phyloP scores from a whole-genome alignment of 2,329 filamentous ascomycete genomes.

The Balansia obtecta region DNA sequence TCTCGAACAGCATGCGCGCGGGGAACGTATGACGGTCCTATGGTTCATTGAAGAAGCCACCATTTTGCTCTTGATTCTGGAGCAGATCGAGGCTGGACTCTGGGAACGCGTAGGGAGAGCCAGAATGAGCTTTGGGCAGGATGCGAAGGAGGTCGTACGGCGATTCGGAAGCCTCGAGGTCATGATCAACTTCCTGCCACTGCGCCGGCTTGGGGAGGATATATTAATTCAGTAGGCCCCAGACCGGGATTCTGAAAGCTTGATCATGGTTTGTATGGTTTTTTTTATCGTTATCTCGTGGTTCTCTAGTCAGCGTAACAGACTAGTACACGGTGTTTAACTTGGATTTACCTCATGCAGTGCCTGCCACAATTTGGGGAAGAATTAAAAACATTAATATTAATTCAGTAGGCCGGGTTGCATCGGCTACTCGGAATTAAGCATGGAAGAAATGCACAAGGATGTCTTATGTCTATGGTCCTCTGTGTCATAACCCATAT shows the following conservation, averaged over 20 bases:
- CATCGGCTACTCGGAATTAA: too few relatives aligned
- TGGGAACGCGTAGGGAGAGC: conserved; percentile 24
- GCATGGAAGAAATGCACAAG: too few relatives aligned
- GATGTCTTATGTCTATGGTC: too few relatives aligned
- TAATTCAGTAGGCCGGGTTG: conserved; percentile 16
- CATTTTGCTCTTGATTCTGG: conserved; percentile 22
- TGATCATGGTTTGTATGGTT: too few relatives aligned
- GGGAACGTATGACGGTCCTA: conserved; percentile 23
- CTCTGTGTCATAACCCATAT: too few relatives aligned
- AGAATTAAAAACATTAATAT: too few relatives aligned
- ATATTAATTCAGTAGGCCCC: conserved; percentile 20
- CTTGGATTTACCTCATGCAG: too few relatives aligned
- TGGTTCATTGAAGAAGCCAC: conserved; percentile 24
- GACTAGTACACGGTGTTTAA: too few relatives aligned
- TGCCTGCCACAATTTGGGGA: too few relatives aligned
- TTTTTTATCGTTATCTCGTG: too few relatives aligned
- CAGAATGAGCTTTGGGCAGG: conserved; percentile 22
- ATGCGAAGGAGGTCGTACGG: conserved; percentile 19
- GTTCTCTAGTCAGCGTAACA: too few relatives aligned
- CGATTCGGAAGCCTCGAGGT: conserved; percentile 18
- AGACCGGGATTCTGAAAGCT: too few relatives aligned
- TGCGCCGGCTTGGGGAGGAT: conserved; percentile 20
- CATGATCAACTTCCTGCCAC: conserved; percentile 19
- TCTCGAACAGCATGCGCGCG: conserved; percentile 20
- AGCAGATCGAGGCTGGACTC: conserved; percentile 11